phyloP scores from a whole-genome alignment of 2,329 filamentous ascomycete species.

The Epichloe coenophiala region DNA sequence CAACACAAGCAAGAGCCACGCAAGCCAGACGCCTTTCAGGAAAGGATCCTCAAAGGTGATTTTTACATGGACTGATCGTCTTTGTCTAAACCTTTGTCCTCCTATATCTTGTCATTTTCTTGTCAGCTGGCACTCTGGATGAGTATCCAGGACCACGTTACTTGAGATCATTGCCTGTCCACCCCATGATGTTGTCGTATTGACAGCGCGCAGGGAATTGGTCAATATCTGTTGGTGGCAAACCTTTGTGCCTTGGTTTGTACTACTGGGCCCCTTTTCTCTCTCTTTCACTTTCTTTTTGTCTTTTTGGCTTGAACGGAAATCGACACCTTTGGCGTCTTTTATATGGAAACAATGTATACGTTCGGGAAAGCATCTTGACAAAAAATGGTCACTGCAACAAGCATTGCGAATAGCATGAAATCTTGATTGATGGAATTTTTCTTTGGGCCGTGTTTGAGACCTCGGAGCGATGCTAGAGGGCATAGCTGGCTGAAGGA shows the following conservation, averaged over 20 bases:
- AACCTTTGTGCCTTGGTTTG: background rate
- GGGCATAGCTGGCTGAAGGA: background rate
- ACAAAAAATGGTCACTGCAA: background rate
- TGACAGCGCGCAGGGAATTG: background rate
- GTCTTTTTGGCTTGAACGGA: background rate
- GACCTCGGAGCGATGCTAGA: background rate
- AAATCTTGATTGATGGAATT: background rate
- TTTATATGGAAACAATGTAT: background rate
- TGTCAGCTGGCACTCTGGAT: background rate
- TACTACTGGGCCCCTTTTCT: background rate
- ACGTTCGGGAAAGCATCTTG: background rate
- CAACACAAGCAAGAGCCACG: slow-evolving; percentile 36
- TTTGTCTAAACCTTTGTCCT: background rate
- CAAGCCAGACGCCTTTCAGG: slow-evolving; percentile 90
- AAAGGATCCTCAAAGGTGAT: slow-evolving; percentile 92
- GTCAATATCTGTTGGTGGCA: background rate
- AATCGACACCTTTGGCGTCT: background rate
- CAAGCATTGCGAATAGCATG: background rate
- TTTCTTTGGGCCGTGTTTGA: background rate
- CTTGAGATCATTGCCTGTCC: background rate
- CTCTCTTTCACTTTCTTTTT: background rate
- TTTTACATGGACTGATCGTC: slow-evolving; percentile 79
- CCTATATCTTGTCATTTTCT: background rate
- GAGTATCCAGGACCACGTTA: background rate
- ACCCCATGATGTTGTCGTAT: background rate